Base-by-base conservation (phyloP, 2,329 filamentous ascomycete species). In the Neofusicoccum sp. region DNA sequence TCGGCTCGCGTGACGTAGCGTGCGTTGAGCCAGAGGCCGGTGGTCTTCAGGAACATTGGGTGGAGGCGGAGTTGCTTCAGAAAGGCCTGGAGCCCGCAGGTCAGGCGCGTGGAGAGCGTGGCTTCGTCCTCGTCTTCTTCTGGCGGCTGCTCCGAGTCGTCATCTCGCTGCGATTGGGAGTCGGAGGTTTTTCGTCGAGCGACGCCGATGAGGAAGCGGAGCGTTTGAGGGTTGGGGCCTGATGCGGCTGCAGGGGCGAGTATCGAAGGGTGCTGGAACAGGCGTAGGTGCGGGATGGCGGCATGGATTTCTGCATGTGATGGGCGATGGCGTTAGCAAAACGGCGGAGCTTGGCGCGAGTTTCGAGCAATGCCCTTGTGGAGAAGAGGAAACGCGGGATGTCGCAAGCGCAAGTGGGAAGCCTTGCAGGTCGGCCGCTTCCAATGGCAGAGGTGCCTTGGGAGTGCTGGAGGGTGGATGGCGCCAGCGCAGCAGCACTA, bases 261-360 rank as follows among this genome's bases (percentile, higher is more conserved):
- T 6, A 49, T 29, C 22, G 44, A 47, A 22, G 50, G 52, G 11
- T 63, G 37, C n/a, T 39, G 52, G 36, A 22, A 7, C n/a, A 63
- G 52, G 36, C 29, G 44, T 9, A 63, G 44, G 16, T 50, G 33
- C n/a, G 45, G 61, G 29, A 58, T 31, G 34, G 61, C 61, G 12
- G 44, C 54, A 33, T 63, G 54, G 37, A 63, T 59, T 43, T 59
- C 61, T 63, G 61, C 37, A 37, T 36, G 29, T 36, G 48, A 62
- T 43, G 47, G 22, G 48, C 29, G 39, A 62, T 37, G 39, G 48
- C 16, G 56, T 52, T 43, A 52, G 29, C 37, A 29, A 61, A 14
- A 29, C 11, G 22, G 36, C 39, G 45, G 45, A 45, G 29, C 14
- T 45, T 58, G 39, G 54, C 41, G 41, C 39, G 28, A 31, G 33